These are phyloP conservation scores for Phytophthora chlamydospora DNA, from an alignment of 352 stramenopile genomes.

Conservation along the genomic window DNA sequence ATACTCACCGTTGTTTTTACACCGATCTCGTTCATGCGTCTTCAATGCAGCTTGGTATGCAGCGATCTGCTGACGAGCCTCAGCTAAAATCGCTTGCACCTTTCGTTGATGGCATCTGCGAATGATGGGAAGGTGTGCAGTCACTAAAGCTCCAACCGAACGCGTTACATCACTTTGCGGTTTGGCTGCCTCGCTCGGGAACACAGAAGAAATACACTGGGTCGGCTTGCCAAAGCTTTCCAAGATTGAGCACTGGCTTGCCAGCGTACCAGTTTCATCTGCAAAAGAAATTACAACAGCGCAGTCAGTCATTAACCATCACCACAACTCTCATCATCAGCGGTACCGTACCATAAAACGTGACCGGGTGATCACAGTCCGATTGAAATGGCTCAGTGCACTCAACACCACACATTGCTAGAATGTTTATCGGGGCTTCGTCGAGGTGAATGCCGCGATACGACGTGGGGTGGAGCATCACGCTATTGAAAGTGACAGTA, in stretches of 20 bases:
- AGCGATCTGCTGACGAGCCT: slow-evolving; percentile 31
- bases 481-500: neutral
- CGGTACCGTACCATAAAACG: slow-evolving; percentile 5
- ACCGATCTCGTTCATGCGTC: slow-evolving; percentile 6
- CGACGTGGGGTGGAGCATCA: slow-evolving; percentile 36
- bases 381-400: slow-evolving; percentile 24
- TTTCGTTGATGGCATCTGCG: slow-evolving; percentile 36
- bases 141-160: slow-evolving; percentile 35
- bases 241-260: slow-evolving; percentile 35
- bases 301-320: slow-evolving; percentile 5
- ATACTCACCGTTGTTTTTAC: slow-evolving; percentile 19
- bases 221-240: slow-evolving; percentile 43
- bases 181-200: slow-evolving; percentile 20
- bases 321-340: neutral
- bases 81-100: slow-evolving; percentile 34
- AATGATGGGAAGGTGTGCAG: slow-evolving; percentile 34
- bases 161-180: slow-evolving; percentile 36
- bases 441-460: slow-evolving; percentile 35
- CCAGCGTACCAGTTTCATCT: slow-evolving; percentile 39
- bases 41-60: slow-evolving; percentile 25
- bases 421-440: slow-evolving; percentile 28
- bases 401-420: slow-evolving; percentile 2
- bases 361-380: slow-evolving; percentile 31
- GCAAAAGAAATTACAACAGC: slow-evolving; percentile 12
- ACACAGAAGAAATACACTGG: slow-evolving; percentile 41